These are phyloP conservation scores for Tolypocladium endophyticum DNA, from an alignment of 2,329 filamentous ascomycete genomes.

Conservation along the genomic window DNA sequence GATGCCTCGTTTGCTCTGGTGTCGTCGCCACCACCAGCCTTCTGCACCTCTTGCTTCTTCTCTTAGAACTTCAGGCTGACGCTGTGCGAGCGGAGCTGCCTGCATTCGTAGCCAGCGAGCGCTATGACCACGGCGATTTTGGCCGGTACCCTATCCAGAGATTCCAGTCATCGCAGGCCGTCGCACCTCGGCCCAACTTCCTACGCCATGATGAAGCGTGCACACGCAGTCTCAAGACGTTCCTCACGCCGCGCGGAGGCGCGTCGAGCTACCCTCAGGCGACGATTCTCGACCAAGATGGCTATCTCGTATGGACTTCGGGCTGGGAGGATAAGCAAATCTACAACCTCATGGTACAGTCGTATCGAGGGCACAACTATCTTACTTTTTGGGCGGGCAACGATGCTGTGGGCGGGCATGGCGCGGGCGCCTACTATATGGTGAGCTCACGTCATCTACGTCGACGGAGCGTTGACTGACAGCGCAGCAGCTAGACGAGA, in stretches of 20 bases:
- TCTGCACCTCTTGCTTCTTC: background rate
- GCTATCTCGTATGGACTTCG: slow-evolving; percentile 26
- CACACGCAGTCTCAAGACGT: slow-evolving; percentile 17
- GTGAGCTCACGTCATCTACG: slow-evolving; percentile 8
- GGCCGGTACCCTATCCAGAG: slow-evolving; percentile 14
- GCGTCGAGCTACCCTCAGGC: slow-evolving; percentile 18
- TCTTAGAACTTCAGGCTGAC: background rate
- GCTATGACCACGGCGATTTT: slow-evolving; percentile 13
- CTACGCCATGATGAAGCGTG: slow-evolving; percentile 17
- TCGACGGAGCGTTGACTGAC: background rate
- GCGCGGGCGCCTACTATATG: slow-evolving; percentile 33
- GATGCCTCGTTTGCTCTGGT: background rate
- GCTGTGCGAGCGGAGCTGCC: slow-evolving; percentile 1
- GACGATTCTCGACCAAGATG: slow-evolving; percentile 28
- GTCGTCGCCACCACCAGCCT: slow-evolving; percentile 1
- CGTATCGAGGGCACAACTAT: slow-evolving; percentile 6
- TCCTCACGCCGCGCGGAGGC: slow-evolving; percentile 21
- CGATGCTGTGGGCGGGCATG: slow-evolving; percentile 28
- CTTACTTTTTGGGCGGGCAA: slow-evolving; percentile 23
- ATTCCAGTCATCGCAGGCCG: slow-evolving; percentile 2
- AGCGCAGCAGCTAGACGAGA: slow-evolving; percentile 2
- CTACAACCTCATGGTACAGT: slow-evolving; percentile 11
- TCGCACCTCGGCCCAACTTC: slow-evolving; percentile 18
- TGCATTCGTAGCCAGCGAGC: slow-evolving; percentile 2
- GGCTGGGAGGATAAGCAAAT: slow-evolving; percentile 14